These are phyloP conservation scores for Suillus variegatus DNA, from an alignment of 768 basidiomycete genomes.

Conservation along the genomic window DNA sequence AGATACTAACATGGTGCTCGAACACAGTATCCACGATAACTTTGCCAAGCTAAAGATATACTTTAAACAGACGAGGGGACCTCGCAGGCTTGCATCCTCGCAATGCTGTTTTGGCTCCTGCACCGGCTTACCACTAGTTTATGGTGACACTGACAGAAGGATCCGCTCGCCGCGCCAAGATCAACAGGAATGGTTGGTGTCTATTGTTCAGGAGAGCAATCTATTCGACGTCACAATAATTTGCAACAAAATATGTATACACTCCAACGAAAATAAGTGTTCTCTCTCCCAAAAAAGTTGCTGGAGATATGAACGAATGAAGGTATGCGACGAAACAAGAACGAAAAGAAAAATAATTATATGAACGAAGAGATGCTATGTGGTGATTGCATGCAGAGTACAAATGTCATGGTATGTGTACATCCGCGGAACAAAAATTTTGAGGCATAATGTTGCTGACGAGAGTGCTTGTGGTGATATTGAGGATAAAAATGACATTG, in stretches of 20 bases:
- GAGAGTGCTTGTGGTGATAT: background rate
- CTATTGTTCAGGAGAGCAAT: background rate
- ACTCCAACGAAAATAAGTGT: background rate
- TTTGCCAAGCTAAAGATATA: background rate
- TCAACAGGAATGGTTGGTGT: background rate
- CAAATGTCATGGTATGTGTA: constrained; percentile 9
- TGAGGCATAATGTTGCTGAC: constrained; percentile 3
- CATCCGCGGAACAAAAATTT: constrained; percentile 9
- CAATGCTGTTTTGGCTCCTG: background rate
- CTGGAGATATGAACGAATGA: background rate
- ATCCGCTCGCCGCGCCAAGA: background rate
- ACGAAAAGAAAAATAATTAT: background rate
- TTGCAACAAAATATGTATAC: background rate
- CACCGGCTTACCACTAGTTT: background rate
- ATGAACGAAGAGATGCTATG: constrained; percentile 11
- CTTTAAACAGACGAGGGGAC: background rate
- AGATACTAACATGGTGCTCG: background rate
- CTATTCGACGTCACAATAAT: background rate
- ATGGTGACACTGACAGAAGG: background rate
- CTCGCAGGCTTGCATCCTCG: background rate
- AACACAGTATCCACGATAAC: background rate
- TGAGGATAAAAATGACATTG: background rate
- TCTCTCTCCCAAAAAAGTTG: background rate
- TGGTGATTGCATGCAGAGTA: constrained; percentile 6
- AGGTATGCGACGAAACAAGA: background rate